Evolutionary conservation across 2,329 filamentous ascomycete genomes (phyloP).

Genomic region (Plenodomus lindquistii): DNA sequence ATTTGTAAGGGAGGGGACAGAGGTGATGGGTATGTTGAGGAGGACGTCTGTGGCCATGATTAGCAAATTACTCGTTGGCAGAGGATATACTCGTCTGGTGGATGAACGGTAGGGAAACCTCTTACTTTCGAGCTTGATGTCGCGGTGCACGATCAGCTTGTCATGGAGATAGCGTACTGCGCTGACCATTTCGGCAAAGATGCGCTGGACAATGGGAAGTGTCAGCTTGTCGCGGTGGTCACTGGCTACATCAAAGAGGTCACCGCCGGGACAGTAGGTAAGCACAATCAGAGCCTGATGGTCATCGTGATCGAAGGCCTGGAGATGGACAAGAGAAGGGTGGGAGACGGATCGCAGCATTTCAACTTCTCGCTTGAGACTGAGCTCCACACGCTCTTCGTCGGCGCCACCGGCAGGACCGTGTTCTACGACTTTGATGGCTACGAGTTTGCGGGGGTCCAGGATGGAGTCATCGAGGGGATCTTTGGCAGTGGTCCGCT

Average conservation of each 20-base stretch:
- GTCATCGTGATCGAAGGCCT: constrained; percentile 86
- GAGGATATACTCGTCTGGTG: constrained; percentile 22
- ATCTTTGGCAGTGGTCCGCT: constrained; percentile 55
- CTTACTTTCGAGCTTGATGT: constrained; percentile 96
- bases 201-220: constrained; percentile 73
- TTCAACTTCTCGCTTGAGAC: constrained; percentile 90
- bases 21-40: constrained; percentile 74
- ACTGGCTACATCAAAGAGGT: constrained; percentile 90
- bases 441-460: constrained; percentile 80
- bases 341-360: constrained; percentile 88
- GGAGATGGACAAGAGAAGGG: constrained; percentile 86
- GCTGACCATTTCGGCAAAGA: constrained; percentile 86
- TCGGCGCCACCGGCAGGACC: constrained; percentile 92
- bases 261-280: constrained; percentile 90
- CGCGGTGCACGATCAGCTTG: constrained; percentile 86
- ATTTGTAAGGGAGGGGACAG: constrained; percentile 66
- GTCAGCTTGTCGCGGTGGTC: constrained; percentile 69
- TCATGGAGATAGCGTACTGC: constrained; percentile 86
- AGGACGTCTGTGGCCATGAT: constrained; percentile 70
- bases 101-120: constrained; percentile 40
- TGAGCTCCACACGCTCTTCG: constrained; percentile 90
- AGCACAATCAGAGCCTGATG: constrained; percentile 82
- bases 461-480: constrained; percentile 54
- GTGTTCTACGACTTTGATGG: constrained; percentile 94
- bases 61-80: constrained; percentile 29